Percentiles rank a stretch among this genome's conserved stretches.
phyloP scores from a whole-genome alignment of 257 asterid genomes.

The Solanum microdontum region DNA sequence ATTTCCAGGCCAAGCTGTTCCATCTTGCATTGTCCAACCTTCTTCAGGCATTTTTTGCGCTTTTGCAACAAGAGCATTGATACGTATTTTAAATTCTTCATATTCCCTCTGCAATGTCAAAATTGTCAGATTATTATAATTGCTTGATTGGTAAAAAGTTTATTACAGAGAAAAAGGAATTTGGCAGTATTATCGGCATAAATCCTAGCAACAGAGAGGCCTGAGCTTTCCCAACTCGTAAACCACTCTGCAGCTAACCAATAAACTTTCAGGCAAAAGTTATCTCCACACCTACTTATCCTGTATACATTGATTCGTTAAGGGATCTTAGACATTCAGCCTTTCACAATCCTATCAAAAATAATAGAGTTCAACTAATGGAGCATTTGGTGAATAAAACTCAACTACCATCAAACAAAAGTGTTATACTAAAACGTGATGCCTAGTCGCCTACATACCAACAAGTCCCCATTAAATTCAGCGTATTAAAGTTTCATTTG shows the following conservation, averaged over 20 bases:
- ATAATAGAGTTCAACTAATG: neutral
- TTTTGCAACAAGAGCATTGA: constrained; percentile 63
- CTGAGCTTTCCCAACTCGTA: neutral
- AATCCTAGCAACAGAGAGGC: neutral
- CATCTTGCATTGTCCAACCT: constrained; percentile 85
- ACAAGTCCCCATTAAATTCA: neutral
- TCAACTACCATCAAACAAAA: neutral
- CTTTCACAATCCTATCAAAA: neutral
- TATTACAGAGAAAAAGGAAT: neutral
- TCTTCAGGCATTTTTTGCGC: constrained; percentile 82
- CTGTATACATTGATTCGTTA: neutral
- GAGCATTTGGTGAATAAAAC: neutral
- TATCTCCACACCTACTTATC: neutral
- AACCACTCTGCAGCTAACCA: neutral
- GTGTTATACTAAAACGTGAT: neutral
- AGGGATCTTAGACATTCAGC: neutral
- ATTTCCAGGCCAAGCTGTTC: constrained; percentile 80
- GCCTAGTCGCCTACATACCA: neutral
- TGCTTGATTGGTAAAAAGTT: neutral
- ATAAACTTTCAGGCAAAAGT: neutral
- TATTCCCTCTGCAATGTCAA: constrained; percentile 51
- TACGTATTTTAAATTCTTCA: constrained; percentile 61
- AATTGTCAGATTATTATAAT: neutral
- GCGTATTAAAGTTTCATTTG: neutral
- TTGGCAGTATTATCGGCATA: neutral